Conservation (phyloP, 1,284 basidiomycete species). For the Flammula alnicola region DNA sequence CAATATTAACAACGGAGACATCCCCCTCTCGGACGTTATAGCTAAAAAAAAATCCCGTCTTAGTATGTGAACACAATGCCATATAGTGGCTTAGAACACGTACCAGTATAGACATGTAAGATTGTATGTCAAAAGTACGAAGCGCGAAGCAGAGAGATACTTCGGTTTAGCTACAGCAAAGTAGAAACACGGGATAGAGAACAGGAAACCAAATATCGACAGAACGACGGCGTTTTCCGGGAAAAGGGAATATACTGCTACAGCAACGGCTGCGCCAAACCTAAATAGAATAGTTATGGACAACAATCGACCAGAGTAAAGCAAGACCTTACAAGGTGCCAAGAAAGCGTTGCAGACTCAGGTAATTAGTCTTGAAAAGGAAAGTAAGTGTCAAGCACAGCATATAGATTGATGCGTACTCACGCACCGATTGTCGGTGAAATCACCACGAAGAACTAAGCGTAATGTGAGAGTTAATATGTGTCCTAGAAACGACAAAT, state of each 20-base stretch:
- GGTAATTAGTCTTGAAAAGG: slow-evolving; percentile 71
- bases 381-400: slow-evolving; percentile 5
- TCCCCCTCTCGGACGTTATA: slow-evolving; percentile 84
- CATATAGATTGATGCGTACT: slow-evolving; percentile 33
- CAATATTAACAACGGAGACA: slow-evolving; percentile 74
- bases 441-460: slow-evolving; percentile 85
- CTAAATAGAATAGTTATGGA: slow-evolving; percentile 40
- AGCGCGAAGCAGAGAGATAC: slow-evolving; percentile 82
- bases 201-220: slow-evolving; percentile 86
- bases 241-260: slow-evolving; percentile 73
- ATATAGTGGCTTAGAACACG: slow-evolving; percentile 30
- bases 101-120: slow-evolving; percentile 88
- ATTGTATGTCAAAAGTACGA: slow-evolving; percentile 91
- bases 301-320: slow-evolving; percentile 8
- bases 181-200: slow-evolving; percentile 94
- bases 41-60: slow-evolving; percentile 46
- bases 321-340: slow-evolving; percentile 74
- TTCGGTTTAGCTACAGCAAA: slow-evolving; percentile 82
- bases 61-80: slow-evolving; percentile 10
- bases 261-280: slow-evolving; percentile 80
- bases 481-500: slow-evolving; percentile 5
- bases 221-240: slow-evolving; percentile 78
- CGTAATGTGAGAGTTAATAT: slow-evolving; percentile 1
- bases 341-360: slow-evolving; percentile 77
- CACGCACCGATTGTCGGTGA: slow-evolving; percentile 88